phyloP scores from a whole-genome alignment of 2,329 filamentous ascomycete genomes.

The Venturia aucupariae region DNA sequence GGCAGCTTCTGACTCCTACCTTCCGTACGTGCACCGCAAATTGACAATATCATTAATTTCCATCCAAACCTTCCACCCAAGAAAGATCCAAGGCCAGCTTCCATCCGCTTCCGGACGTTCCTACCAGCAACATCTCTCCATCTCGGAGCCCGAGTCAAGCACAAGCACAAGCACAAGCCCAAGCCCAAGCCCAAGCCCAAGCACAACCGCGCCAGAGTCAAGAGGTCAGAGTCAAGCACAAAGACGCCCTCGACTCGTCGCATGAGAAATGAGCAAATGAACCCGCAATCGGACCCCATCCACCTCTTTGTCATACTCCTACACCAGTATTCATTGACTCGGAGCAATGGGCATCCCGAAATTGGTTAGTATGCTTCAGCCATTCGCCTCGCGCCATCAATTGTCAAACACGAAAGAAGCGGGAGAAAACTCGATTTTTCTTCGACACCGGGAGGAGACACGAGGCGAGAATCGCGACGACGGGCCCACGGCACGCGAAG shows the following conservation, averaged over 20 bases:
- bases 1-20: background rate
- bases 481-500: background rate
- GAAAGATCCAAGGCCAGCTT: background rate
- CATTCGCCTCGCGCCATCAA: background rate
- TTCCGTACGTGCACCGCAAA: background rate
- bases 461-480: background rate
- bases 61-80: background rate
- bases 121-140: background rate
- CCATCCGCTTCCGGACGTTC: background rate
- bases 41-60: background rate
- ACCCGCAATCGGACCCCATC: background rate
- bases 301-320: background rate
- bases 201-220: background rate
- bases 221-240: background rate
- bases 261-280: background rate
- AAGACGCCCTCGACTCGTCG: background rate
- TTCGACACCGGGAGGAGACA: background rate
- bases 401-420: background rate
- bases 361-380: background rate
- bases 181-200: no score
- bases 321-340: background rate
- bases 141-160: background rate
- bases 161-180: no score
- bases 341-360: conserved; percentile 1
- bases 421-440: background rate